Percentiles rank a stretch among this genome's conserved stretches.
These are phyloP conservation scores for Debaryomyces fabryi DNA, from an alignment of 1,139 yeast species.

Conservation along the genomic window DNA sequence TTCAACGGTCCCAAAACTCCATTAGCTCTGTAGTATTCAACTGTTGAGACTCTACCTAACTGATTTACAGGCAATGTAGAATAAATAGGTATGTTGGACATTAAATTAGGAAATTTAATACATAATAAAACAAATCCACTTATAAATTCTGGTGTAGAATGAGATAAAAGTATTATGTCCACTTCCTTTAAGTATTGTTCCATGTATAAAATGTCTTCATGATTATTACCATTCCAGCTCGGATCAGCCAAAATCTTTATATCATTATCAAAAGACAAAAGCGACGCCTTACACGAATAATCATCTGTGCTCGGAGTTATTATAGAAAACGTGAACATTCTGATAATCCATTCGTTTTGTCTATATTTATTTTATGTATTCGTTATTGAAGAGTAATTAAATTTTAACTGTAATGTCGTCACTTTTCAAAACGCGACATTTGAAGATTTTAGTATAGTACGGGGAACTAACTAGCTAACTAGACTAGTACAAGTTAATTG, in stretches of 20 bases:
- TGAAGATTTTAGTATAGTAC: not conserved
- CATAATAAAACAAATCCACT: conserved; percentile 81
- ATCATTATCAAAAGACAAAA: conserved; percentile 48
- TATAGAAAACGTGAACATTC: conserved; percentile 47
- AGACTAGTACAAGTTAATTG: not conserved
- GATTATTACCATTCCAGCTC: conserved; percentile 61
- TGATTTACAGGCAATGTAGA: conserved; percentile 88
- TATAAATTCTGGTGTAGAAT: conserved; percentile 76
- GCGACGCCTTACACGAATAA: conserved; percentile 43
- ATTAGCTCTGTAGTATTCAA: conserved; percentile 71
- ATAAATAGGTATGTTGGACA: conserved; percentile 73
- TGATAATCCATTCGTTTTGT: not conserved
- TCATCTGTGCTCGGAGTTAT: conserved; percentile 35
- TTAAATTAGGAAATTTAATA: conserved; percentile 57
- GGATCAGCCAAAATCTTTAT: conserved; percentile 68
- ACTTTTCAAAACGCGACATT: conserved; percentile 5
- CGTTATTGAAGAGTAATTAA: conserved; percentile 1
- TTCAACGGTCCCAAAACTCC: conserved; percentile 79
- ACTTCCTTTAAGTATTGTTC: conserved; percentile 49
- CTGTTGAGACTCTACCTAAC: conserved; percentile 81
- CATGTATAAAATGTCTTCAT: conserved; percentile 46
- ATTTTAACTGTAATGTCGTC: not conserved
- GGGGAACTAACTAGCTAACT: not conserved
- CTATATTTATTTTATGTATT: not conserved
- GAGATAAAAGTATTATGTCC: conserved; percentile 77